Evolutionary conservation across 2,329 filamentous ascomycete genomes (phyloP), one percentile per base, ranked within the genome.

Genomic region (Calonectria ilicicola): DNA sequence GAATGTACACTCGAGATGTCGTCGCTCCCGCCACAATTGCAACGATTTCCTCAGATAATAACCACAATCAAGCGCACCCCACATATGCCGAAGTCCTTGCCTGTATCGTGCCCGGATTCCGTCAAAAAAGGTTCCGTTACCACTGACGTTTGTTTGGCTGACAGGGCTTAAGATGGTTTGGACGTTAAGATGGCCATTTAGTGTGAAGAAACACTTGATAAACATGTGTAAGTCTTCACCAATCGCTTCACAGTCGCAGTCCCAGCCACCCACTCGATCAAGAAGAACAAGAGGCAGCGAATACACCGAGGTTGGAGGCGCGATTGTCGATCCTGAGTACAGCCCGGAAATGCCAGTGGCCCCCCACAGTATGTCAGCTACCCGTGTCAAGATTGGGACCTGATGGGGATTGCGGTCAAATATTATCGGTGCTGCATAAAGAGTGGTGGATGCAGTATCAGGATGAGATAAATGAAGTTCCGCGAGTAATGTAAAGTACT

Each of bases 141-240:
- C 89, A 49, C 90, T 90, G 63, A 94, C 91, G 77, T 94, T 94
- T 83, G 89, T 93, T 81, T 94, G 92, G 83, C 92, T 94, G 70
- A 93, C 91, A 2, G 93, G 92, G 72, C 91, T 92, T 76, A 92
- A 85, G 35, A 94, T 87, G 3, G 92, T 90, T 63, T 89, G 88
- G 56, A 89, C 89, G 15, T 91, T 91, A 67, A 94, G 81, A 80
- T 94, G 91, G 2, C 93, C 93, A 74, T 93, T 93, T 21, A 93
- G 87, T 1, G 92, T 91, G 76, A 94, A 94, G 85, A 94, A 94
- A 81, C 92, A 94, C 86, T 94, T 94, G 74, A 94, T 87, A 80
- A 93, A 93, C 93, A 94, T 94, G 84, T 95, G 93, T 79, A 94
- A 83, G 79, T 94, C 93, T 82, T 95, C 93, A 49, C 93, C 93